Conservation (phyloP, 768 basidiomycete species). For the Auricularia heimuer region DNA sequence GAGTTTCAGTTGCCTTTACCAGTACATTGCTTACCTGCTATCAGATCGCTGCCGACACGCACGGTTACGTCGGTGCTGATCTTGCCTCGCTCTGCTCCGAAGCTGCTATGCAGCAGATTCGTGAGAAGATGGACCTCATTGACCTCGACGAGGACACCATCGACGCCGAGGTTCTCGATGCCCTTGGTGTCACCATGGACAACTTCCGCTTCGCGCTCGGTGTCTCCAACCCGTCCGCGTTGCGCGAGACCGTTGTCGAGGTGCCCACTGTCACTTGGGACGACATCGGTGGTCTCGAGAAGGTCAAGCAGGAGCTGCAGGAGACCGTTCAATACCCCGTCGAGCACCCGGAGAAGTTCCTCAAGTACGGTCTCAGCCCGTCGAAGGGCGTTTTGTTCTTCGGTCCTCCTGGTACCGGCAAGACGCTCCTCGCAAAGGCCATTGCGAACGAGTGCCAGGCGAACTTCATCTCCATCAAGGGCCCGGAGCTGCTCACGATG, state of each 20-base stretch:
- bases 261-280: constrained; percentile 98
- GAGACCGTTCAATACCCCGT: constrained; percentile 99
- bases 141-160: constrained; percentile 97
- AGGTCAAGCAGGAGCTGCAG: constrained; percentile 98
- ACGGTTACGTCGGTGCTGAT: constrained; percentile 99
- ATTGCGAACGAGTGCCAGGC: constrained; percentile 99
- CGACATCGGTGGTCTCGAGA: constrained; percentile 98
- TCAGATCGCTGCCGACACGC: constrained; percentile 92
- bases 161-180: constrained; percentile 97
- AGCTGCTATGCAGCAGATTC: constrained; percentile 99
- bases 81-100: constrained; percentile 96
- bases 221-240: constrained; percentile 93
- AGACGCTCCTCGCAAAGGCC: constrained; percentile 95
- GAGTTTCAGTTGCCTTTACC: constrained; percentile 25
- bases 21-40: constrained; percentile 1
- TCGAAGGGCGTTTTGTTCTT: constrained; percentile 99
- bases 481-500: constrained; percentile 97
- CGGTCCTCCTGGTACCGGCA: constrained; percentile 99
- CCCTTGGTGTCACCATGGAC: constrained; percentile 98
- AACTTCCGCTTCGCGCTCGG: constrained; percentile 99
- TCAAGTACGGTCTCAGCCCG: constrained; percentile 99
- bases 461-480: constrained; percentile 99
- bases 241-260: constrained; percentile 98
- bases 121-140: constrained; percentile 99
- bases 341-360: constrained; percentile 99